Base-by-base conservation (phyloP, 2,329 filamentous ascomycete species). In the Saccharata proteae region DNA sequence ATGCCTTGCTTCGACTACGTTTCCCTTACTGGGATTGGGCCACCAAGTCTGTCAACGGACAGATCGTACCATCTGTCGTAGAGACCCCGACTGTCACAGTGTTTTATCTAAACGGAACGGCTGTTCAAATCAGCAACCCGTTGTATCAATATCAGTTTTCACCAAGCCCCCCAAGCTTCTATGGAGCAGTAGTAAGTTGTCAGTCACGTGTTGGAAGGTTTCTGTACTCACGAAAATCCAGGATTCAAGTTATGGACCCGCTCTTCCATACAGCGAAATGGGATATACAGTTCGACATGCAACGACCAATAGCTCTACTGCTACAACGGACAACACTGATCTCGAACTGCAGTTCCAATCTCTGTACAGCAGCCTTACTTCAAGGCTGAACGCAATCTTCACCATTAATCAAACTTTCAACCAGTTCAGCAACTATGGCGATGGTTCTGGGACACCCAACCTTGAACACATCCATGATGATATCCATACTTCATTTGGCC, bases 1-100 rank as follows among this genome's bases (percentile, higher is more conserved):
- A 41, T n/a, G 57, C 55, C 20, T 58, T 57, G 6, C 35, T 35
- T 5, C 45, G 44, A 12, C 54, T 57, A 29, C 54, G 59, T n/a
- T 35, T 54, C 6, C 59, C 59, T 4, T 62, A 52, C 40, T 62
- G 57, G 56, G 59, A 62, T 37, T 62, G 59, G 58, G 59, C 59
- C 14, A 50, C 44, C 13, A 39, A 37, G 8, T 45, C 52, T 11
- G 32, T 46, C 7, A 32, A 41, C 13, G 46, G 44, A 3, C 26
- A 47, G 23, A 45, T 52, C 12, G 46, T 46, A 13, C 57, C 58
- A 11, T 43, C 40, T 12, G 50, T 51, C 22, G 34, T 64, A 10
- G 48, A 44, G 2, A 38, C 43, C 6, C 42, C 50, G 15, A 51
- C 44, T n/a, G 49, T 65, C 13, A 28, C 38, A 15, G 47, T 62